phyloP scores from a whole-genome alignment of 805 yeast genomes.

The Wickerhamomyces canadensis region DNA sequence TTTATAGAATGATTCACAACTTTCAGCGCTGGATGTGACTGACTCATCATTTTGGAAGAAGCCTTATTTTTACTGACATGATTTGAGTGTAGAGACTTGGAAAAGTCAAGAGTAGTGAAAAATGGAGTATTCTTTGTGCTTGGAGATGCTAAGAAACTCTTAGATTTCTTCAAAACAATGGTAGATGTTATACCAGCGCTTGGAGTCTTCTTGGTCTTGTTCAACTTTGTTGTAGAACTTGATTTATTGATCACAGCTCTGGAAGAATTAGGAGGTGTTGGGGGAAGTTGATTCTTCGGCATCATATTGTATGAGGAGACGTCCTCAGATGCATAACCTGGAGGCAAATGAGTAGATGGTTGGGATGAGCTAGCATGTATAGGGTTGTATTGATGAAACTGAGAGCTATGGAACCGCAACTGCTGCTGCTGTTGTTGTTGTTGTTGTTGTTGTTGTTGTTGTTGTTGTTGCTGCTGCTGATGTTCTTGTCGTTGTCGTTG shows the following conservation, averaged over 20 bases:
- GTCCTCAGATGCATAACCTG: too few relatives aligned
- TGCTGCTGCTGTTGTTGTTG: too few relatives aligned
- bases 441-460: too few relatives aligned
- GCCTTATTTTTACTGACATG: not conserved
- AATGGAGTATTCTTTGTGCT: conserved; percentile 8
- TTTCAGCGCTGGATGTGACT: conserved; percentile 6
- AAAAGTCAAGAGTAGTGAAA: conserved; percentile 23
- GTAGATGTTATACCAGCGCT: conserved; percentile 6
- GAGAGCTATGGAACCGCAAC: too few relatives aligned
- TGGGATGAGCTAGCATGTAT: too few relatives aligned
- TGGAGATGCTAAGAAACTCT: conserved; percentile 14
- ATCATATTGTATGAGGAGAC: too few relatives aligned
- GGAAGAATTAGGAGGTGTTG: conserved; percentile 10
- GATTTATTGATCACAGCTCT: conserved; percentile 13
- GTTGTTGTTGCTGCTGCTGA: too few relatives aligned
- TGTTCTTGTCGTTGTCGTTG: too few relatives aligned
- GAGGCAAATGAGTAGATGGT: not conserved
- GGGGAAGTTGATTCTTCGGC: conserved; percentile 3
- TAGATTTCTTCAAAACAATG: conserved; percentile 18
- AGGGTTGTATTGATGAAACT: too few relatives aligned
- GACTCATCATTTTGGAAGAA: not conserved
- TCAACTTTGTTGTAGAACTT: conserved; percentile 18
- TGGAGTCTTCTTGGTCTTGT: conserved; percentile 18
- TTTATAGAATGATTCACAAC: conserved; percentile 7
- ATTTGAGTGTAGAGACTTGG: conserved; percentile 8